phyloP scores from a whole-genome alignment of 768 basidiomycete species.

The Pleurotus eryngii region DNA sequence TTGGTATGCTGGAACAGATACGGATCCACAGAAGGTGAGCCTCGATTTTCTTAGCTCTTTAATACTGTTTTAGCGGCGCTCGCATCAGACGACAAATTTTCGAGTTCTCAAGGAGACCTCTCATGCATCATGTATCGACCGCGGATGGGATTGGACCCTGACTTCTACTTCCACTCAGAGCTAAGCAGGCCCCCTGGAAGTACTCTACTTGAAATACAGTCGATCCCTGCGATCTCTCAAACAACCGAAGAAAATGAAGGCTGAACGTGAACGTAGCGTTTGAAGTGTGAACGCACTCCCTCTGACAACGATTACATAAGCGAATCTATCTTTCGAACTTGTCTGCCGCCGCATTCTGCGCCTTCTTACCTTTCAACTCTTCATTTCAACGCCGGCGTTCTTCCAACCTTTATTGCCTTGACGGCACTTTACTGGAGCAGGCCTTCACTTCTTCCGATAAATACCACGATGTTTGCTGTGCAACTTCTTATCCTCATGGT shows the following conservation, averaged over 20 bases:
- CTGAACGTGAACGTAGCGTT: too few relatives aligned
- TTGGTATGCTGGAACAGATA: slow-evolving; percentile 62
- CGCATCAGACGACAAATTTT: slow-evolving; percentile 49
- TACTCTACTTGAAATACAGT: too few relatives aligned
- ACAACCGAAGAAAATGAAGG: not conserved
- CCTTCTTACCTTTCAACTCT: not conserved
- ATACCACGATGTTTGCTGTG: not conserved
- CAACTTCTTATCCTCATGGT: not conserved
- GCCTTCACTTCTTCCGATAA: not conserved
- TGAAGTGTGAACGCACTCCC: too few relatives aligned
- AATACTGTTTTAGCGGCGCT: too few relatives aligned
- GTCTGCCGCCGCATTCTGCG: not conserved
- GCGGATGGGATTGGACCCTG: slow-evolving; percentile 49
- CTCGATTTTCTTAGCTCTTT: slow-evolving; percentile 8
- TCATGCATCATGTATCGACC: slow-evolving; percentile 15
- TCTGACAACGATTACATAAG: too few relatives aligned
- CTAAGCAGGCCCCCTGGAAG: not conserved
- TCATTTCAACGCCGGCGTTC: slow-evolving; percentile 5
- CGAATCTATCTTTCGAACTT: too few relatives aligned
- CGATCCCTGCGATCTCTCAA: not conserved
- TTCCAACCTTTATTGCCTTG: not conserved
- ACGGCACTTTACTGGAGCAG: slow-evolving; percentile 6
- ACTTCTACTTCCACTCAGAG: slow-evolving; percentile 61
- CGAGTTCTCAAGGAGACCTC: slow-evolving; percentile 42
- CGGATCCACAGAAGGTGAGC: slow-evolving; percentile 58